Base-by-base conservation (phyloP, 2,329 filamentous ascomycete genomes). In the Fusarium guadeloupense region DNA sequence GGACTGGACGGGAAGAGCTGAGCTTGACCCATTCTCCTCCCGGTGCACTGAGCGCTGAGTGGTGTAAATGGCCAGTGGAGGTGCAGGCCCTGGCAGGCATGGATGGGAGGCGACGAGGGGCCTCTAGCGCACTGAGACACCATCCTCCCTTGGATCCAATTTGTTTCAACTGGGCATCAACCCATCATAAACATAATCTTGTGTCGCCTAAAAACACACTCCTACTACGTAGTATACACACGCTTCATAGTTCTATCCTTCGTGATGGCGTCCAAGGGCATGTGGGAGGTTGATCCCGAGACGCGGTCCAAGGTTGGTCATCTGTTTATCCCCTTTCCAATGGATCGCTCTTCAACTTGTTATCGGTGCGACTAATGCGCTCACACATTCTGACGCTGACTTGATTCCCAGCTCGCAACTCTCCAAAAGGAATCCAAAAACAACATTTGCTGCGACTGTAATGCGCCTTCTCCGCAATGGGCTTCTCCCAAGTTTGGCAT, bases 231-330 rank as follows among this genome's bases (percentile, higher is more conserved):
- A n/a, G n/a, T 13, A 14, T 21, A 17, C 25, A 10, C 40, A 40
- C 10, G 33, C 20, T 42, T 37, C 21, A 25, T 16, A 55, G 41
- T 49, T 31, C 43, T 30, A 21, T 23, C 38, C 49, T 55, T 65
- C 45, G 70, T 67, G 52, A 86, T 88, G 85, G 80, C 85, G 67
- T 83, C 86, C 73, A 94, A 93, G 79, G 86, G 84, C 68, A 94
- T 97, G 90, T 99, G 95, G 95, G 95, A 99, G 81, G 93, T 99
- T 67, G 95, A 99, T 78, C 95, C 95, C 42, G 94, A 98, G 83
- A 98, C 94, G 60, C 88, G 92, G 79, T 92, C 90, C 74, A 98
- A 98, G 87, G 93, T 96, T 80, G 69, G 76, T 55, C 42, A 43
- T 40, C 26, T 21, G 51, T 49, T 42, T 19, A 58, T 44, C 48